These are phyloP conservation scores for Phialophora verrucosa DNA, from an alignment of 2,329 filamentous ascomycete species.

Conservation along the genomic window DNA sequence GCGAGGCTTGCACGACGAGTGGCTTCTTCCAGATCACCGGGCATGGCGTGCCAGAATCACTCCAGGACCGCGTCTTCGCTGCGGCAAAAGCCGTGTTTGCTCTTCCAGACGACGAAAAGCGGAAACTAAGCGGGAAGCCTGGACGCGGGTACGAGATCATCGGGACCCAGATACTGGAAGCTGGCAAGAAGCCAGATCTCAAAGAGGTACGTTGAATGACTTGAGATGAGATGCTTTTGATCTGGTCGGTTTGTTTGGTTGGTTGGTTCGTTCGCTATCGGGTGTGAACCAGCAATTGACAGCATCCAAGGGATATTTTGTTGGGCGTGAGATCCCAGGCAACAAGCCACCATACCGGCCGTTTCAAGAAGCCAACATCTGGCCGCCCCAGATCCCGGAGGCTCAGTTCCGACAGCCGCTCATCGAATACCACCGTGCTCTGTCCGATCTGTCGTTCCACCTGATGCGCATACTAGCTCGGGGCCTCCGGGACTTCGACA, in stretches of 20 bases:
- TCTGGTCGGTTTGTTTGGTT: background rate
- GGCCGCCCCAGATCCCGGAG: conserved; percentile 23
- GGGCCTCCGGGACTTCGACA: conserved; percentile 54
- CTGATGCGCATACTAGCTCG: conserved; percentile 49
- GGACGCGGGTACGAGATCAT: conserved; percentile 42
- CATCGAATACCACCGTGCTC: conserved; percentile 28
- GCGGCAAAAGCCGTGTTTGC: conserved; percentile 56
- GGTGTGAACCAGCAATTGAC: background rate
- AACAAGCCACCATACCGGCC: conserved; percentile 32
- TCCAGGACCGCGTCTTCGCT: conserved; percentile 52
- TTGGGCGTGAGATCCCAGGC: conserved; percentile 38
- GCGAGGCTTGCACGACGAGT: conserved; percentile 52
- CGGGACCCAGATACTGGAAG: conserved; percentile 41
- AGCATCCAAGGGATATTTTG: conserved; percentile 38
- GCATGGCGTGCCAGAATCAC: conserved; percentile 51
- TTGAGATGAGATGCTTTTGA: conserved; percentile 32
- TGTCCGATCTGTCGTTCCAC: conserved; percentile 23
- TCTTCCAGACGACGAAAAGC: conserved; percentile 44
- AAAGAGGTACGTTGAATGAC: conserved; percentile 40
- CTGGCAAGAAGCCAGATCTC: conserved; percentile 39
- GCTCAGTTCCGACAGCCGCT: conserved; percentile 28
- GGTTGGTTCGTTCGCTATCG: background rate
- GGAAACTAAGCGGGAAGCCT: conserved; percentile 24
- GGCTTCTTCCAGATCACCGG: conserved; percentile 62
- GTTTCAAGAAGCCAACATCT: conserved; percentile 34